A percentile compares a stretch with the other conserved stretches of the same genome.
These are phyloP conservation scores for Protomyces lactucae-debilis DNA, from an alignment of 1,139 yeast species.

Conservation along the genomic window DNA sequence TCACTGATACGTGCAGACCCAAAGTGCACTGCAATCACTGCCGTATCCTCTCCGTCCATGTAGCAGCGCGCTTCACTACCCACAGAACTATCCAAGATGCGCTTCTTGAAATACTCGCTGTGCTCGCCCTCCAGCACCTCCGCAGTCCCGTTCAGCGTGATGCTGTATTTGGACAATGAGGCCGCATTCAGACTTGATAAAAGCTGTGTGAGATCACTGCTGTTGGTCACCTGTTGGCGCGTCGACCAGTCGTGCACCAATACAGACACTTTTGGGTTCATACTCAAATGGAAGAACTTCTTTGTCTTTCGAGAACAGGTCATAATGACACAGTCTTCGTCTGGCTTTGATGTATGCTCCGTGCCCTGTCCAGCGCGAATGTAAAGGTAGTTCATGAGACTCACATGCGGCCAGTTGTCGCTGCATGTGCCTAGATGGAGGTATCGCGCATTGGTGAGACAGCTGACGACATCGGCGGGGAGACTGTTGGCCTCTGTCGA, in stretches of 20 bases:
- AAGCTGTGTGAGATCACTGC: conserved; percentile 50
- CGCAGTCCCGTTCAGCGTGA: conserved; percentile 71
- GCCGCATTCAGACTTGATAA: conserved; percentile 68
- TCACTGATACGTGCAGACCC: conserved; percentile 25
- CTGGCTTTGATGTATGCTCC: conserved; percentile 34
- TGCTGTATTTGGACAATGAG: conserved; percentile 71
- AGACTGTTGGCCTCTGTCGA: not conserved
- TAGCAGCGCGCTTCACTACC: conserved; percentile 56
- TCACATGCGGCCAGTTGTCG: conserved; percentile 68
- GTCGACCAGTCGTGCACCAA: conserved; percentile 84
- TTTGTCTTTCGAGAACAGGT: conserved; percentile 66
- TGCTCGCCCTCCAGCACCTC: conserved; percentile 47
- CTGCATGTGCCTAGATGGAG: conserved; percentile 77
- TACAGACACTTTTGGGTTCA: conserved; percentile 69
- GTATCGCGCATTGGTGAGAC: conserved; percentile 29
- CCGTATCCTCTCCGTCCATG: conserved; percentile 25
- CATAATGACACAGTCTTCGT: conserved; percentile 53
- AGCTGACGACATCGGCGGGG: conserved; percentile 22
- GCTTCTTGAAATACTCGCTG: conserved; percentile 53
- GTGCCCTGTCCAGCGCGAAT: conserved; percentile 40
- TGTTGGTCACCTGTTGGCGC: conserved; percentile 43
- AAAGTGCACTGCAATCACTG: conserved; percentile 21
- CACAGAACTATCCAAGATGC: conserved; percentile 53
- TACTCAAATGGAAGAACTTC: conserved; percentile 59
- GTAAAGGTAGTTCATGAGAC: conserved; percentile 82